Evolutionary conservation across 148 eudicot species (phyloP), one percentile per base, ranked within the genome.

Genomic region (Fagopyrum tataricum): DNA sequence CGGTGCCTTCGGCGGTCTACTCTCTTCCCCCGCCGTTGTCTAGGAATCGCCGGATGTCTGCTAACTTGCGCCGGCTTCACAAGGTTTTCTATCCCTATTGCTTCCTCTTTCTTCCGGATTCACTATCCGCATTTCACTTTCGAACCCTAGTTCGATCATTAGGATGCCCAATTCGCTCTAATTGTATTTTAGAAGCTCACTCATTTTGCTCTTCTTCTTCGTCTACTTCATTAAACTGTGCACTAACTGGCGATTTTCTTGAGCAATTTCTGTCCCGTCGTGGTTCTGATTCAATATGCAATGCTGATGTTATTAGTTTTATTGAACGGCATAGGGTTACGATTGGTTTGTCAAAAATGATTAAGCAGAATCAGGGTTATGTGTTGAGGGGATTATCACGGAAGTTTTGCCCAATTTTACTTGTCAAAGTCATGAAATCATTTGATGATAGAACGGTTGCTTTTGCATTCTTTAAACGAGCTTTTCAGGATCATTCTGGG

Each of bases 401-500:
- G 21, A 67, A 59, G 6, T 95, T 95, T 78, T 87, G 90, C 78
- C 93, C 98, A 1, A 69, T 74, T 85, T 76, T 72, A 12, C 87
- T 95, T 14, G 90, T 84, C 8, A 42, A 90, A 77, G 84, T 95
- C 72, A 82, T 95, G 93, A 79, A 23, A 75, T 72, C 78, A 8
- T 86, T 90, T 59, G 75, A 68, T 67, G 21, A 80, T 79, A 81
- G 89, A 18, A 71, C 80, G 6, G 76, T 78, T 55, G 88, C 94
- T 4, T 76, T 83, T 79, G 88, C 85, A 7, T 91, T 88, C 76
- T 95, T 95, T 76, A 88, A 81, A 74, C 70, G 84, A 3, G 84
- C 78, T 6, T 92, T 87, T 77, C 80, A 74, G 64, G 87, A 87
- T 79, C 67, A 74, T 79, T 82, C 86, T 14, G 85, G 84, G 64